A percentile compares a stretch with the other conserved stretches of the same genome.
phyloP scores from a whole-genome alignment of 1,284 basidiomycete genomes.

The Cryptococcus amylolentus region DNA sequence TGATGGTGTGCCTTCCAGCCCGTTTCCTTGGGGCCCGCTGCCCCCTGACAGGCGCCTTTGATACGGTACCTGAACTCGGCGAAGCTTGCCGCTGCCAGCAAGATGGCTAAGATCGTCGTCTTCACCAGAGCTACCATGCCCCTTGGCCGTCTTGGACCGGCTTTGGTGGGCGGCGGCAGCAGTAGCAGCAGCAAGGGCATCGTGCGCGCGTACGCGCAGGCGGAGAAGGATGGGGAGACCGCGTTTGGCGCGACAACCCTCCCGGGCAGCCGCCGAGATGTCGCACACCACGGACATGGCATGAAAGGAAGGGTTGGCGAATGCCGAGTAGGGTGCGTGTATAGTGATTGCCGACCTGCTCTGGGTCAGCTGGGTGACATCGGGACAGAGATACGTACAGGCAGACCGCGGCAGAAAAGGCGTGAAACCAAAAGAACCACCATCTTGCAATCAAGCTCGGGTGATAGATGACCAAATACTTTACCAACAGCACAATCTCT shows the following conservation, averaged over 20 bases:
- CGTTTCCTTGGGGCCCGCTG: not conserved
- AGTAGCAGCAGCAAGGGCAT: conserved; percentile 22
- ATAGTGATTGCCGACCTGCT: conserved; percentile 43
- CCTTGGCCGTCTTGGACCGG: conserved; percentile 4
- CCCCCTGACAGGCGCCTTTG: conserved; percentile 1
- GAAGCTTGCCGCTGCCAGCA: conserved; percentile 25
- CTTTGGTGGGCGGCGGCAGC: too few species aligned
- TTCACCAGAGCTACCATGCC: conserved; percentile 6
- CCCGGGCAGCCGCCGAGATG: conserved; percentile 39
- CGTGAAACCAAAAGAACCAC: conserved; percentile 51
- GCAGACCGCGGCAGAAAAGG: conserved; percentile 45
- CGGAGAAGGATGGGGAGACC: conserved; percentile 41
- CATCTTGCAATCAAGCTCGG: conserved; percentile 44
- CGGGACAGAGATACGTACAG: conserved; percentile 26
- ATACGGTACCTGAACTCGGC: conserved; percentile 19
- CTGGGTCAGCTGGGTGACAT: not conserved
- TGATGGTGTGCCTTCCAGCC: conserved; percentile 7
- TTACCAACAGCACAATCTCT: conserved; percentile 47
- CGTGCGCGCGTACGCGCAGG: conserved; percentile 37
- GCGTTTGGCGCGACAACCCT: conserved; percentile 45
- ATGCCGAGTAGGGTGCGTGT: conserved; percentile 43
- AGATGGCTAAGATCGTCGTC: conserved; percentile 42
- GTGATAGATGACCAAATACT: conserved; percentile 46
- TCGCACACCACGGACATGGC: conserved; percentile 45
- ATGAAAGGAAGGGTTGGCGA: conserved; percentile 42